Conservation (phyloP, 2,329 filamentous ascomycete genomes). For the Lachnellula cervina region DNA sequence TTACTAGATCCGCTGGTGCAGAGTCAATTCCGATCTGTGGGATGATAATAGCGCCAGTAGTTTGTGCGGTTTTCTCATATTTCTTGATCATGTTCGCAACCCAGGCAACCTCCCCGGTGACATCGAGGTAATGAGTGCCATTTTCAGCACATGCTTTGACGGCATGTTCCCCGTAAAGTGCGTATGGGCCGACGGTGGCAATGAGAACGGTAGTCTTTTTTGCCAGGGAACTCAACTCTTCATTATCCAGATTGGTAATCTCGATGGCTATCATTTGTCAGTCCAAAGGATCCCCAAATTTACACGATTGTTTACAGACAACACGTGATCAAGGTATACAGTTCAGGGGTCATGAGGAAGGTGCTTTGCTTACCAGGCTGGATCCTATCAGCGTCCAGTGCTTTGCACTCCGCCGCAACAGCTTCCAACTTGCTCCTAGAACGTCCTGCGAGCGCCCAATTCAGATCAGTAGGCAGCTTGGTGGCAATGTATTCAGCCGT, state of each 20-base stretch:
- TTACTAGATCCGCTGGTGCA: conserved; percentile 54
- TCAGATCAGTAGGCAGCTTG: conserved; percentile 67
- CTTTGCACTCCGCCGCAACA: conserved; percentile 62
- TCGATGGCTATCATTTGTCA: conserved; percentile 43
- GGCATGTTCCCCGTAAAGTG: conserved; percentile 50
- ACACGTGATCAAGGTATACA: conserved; percentile 1
- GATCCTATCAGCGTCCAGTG: conserved; percentile 62
- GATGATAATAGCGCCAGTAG: conserved; percentile 53
- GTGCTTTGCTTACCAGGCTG: conserved; percentile 56
- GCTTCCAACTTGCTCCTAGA: conserved; percentile 69
- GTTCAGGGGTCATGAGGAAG: not conserved
- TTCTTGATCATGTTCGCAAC: conserved; percentile 55
- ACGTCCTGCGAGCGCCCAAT: conserved; percentile 84
- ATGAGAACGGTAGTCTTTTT: conserved; percentile 54
- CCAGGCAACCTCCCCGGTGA: conserved; percentile 57
- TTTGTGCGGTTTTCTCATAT: conserved; percentile 49
- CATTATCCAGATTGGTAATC: conserved; percentile 43
- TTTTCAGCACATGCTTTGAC: conserved; percentile 58
- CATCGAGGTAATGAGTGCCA: conserved; percentile 61
- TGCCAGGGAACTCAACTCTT: conserved; percentile 44
- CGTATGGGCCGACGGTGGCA: conserved; percentile 56
- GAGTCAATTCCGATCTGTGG: conserved; percentile 61
- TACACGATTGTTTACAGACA: not conserved
- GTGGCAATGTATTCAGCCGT: conserved; percentile 70
- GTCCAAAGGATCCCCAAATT: not conserved